A percentile compares a stretch with the other conserved stretches of the same genome.
Conservation (phyloP, 108 stramenopile genomes). For the Cyclotella sp. region DNA sequence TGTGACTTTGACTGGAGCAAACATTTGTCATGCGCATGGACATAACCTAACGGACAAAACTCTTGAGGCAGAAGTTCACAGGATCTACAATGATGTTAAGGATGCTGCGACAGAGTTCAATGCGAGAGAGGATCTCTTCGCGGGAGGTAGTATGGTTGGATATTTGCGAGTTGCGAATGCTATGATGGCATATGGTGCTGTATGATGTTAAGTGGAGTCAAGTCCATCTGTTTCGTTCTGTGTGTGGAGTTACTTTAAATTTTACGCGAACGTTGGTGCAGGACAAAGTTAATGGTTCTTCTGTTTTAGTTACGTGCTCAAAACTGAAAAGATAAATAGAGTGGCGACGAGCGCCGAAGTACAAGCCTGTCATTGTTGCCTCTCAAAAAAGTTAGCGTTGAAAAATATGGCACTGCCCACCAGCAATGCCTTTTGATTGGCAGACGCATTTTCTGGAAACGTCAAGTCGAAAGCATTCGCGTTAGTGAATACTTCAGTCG, state of each 20-base stretch:
- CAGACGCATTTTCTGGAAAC: conserved; percentile 64
- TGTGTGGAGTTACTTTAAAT: background rate
- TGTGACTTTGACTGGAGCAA: conserved; percentile 87
- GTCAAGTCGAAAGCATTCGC: conserved; percentile 67
- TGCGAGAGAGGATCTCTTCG: conserved; percentile 89
- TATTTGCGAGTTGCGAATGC: conserved; percentile 95
- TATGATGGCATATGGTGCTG: conserved; percentile 95
- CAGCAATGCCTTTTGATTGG: conserved; percentile 68
- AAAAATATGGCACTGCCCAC: conserved; percentile 68
- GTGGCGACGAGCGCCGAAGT: too few relatives aligned
- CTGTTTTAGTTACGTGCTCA: background rate
- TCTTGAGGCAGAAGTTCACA: conserved; percentile 73
- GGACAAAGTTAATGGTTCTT: background rate
- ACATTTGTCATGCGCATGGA: conserved; percentile 83
- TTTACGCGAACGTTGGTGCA: background rate
- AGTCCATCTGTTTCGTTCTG: background rate
- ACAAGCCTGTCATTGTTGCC: background rate
- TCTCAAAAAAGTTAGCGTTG: conserved; percentile 77
- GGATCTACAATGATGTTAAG: conserved; percentile 90
- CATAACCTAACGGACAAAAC: conserved; percentile 73
- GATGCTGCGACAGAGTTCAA: conserved; percentile 94
- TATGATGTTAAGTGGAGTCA: conserved; percentile 57
- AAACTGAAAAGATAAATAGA: too few relatives aligned
- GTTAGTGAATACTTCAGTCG: conserved; percentile 70
- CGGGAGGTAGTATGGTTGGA: conserved; percentile 92